A percentile compares a stretch with the other conserved stretches of the same genome.
phyloP scores from a whole-genome alignment of 2,329 filamentous ascomycete genomes.

The Cercospora sp. region DNA sequence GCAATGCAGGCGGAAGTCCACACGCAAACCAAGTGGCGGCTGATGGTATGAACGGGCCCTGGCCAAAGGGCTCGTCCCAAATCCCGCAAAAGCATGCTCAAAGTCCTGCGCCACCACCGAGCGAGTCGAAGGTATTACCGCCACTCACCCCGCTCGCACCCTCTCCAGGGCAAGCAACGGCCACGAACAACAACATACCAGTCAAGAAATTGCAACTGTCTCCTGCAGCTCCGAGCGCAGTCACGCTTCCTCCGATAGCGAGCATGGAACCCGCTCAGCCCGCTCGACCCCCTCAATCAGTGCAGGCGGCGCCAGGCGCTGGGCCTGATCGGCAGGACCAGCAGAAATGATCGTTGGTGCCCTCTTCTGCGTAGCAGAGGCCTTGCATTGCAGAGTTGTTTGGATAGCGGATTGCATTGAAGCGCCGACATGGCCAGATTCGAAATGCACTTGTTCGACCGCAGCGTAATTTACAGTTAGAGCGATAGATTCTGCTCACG shows the following conservation, averaged over 20 bases:
- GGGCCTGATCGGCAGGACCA: background rate
- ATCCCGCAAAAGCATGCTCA: slow-evolving; percentile 39
- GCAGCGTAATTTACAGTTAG: background rate
- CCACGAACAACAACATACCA: slow-evolving; percentile 30
- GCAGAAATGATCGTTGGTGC: background rate
- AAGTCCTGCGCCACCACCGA: slow-evolving; percentile 19
- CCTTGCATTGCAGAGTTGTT: background rate
- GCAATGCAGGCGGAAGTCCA: slow-evolving; percentile 14
- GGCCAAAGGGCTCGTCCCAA: slow-evolving; percentile 34
- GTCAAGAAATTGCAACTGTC: slow-evolving; percentile 34
- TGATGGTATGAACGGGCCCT: slow-evolving; percentile 40
- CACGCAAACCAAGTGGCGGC: slow-evolving; percentile 32
- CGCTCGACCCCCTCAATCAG: background rate
- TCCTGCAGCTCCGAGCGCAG: slow-evolving; percentile 1
- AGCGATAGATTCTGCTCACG: background rate
- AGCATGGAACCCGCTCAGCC: slow-evolving; percentile 1
- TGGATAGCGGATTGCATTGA: background rate
- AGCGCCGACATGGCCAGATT: background rate
- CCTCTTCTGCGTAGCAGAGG: background rate
- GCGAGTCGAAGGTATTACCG: slow-evolving; percentile 30
- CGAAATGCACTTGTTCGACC: background rate
- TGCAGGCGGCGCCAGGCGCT: slow-evolving; percentile 5
- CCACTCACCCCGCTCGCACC: slow-evolving; percentile 33
- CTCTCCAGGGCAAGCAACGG: slow-evolving; percentile 31
- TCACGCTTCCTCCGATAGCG: slow-evolving; percentile 4